A percentile compares a stretch with the other conserved stretches of the same genome.
These are phyloP conservation scores for Coemansia sp. DNA, from an alignment of 192 early-diverging fungal species.

Conservation along the genomic window DNA sequence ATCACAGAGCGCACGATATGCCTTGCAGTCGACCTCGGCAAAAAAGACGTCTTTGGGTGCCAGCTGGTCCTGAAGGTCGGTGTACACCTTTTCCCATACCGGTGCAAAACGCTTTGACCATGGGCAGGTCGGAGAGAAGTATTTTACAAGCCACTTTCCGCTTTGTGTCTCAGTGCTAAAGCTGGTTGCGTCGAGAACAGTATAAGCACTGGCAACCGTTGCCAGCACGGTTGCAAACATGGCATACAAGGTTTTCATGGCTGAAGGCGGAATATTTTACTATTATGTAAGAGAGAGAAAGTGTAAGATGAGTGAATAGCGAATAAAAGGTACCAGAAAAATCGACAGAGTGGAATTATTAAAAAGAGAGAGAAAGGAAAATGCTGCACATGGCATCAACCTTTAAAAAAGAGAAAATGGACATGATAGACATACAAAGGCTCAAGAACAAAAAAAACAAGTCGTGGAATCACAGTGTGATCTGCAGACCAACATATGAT, in stretches of 20 bases:
- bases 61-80: constrained; percentile 28
- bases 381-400: no score
- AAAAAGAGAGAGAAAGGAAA: no score
- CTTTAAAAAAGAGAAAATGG: no score
- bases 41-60: constrained; percentile 33
- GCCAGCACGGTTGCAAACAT: constrained; percentile 22
- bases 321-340: neutral
- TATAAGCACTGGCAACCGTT: constrained; percentile 41
- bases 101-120: constrained; percentile 52
- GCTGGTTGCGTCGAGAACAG: constrained; percentile 36
- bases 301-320: neutral
- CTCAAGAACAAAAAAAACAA: no score
- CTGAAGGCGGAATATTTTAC: neutral
- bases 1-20: constrained; percentile 38
- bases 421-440: no score
- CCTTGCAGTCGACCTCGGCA: constrained; percentile 52
- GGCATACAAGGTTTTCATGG: constrained; percentile 23
- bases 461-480: no score
- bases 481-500: no score
- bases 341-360: neutral
- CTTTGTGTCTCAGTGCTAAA: constrained; percentile 36
- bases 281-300: neutral
- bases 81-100: constrained; percentile 49
- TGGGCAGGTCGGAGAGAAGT: constrained; percentile 50
- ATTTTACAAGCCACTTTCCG: constrained; percentile 53